Evolutionary conservation across 176 grass and related monocot species (phyloP), one percentile per base, ranked within the genome.

Genomic region (Pontederia paniculata): DNA sequence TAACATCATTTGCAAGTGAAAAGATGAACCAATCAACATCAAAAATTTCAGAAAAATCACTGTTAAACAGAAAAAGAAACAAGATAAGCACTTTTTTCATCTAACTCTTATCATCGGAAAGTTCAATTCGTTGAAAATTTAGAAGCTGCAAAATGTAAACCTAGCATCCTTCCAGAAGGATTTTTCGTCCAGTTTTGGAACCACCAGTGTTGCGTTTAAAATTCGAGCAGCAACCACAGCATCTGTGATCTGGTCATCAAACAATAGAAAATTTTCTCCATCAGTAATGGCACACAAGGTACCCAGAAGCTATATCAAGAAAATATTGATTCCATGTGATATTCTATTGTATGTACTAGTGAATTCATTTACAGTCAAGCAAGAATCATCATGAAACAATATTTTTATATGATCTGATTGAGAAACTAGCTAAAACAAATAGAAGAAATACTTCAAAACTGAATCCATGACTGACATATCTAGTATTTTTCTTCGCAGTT

Each of bases 141-240:
- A 37, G 3, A 2, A 37, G 28, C 21, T 14, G 8, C 57, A 67
- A 20, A 18, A 76, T 66, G 44, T 23, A 75, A 88, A 95, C 89
- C 89, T 95, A 61, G 89, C 74, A 68, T 95, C 85, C 74, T 89
- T 95, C 89, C 89, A 95, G 73, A 95, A 95, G 72, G 89, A 95
- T 69, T 78, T 85, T 54, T 85, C 75, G 66, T 95, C 89, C 50
- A 95, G 79, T 72, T 83, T 79, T 57, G 89, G 89, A 73, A 89
- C 76, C 59, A 95, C 78, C 62, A 95, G 89, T 44, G 81, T 95
- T 21, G 85, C 85, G 60, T 95, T 95, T 67, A 95, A 75, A 77
- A 95, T 95, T 15, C 78, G 81, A 60, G 89, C 81, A 20, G 81
- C 89, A 66, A 89, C 85, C 52, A 89, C 81, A 83, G 90, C 82